Percentiles rank a stretch among this genome's conserved stretches.
Evolutionary conservation across 2,329 filamentous ascomycete species (phyloP).

Genomic region (Paecilomyces niveus): DNA sequence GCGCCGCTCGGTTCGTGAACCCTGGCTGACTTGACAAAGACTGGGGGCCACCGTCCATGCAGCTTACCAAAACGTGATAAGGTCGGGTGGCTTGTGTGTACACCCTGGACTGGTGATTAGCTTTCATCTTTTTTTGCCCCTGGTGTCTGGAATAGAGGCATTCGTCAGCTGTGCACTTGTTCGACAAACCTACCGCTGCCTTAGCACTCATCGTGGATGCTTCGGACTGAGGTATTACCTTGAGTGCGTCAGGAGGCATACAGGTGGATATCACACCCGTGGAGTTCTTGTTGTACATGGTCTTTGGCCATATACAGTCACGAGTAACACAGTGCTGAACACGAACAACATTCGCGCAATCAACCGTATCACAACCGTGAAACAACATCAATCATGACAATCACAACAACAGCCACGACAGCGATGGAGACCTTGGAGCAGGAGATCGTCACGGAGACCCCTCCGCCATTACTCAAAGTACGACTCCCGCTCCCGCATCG

Average conservation of each 20-base stretch:
- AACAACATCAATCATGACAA: neutral
- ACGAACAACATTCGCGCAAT: too few relatives aligned
- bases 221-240: neutral
- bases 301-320: neutral
- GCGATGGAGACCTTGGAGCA: neutral
- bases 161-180: neutral
- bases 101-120: neutral
- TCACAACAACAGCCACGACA: neutral
- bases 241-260: neutral
- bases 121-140: neutral
- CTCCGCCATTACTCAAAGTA: constrained; percentile 9
- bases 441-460: neutral
- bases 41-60: neutral
- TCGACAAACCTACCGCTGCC: neutral
- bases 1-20: neutral
- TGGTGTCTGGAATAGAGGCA: neutral
- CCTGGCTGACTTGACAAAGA: neutral
- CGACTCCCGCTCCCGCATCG: constrained; percentile 9
- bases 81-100: neutral
- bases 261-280: neutral
- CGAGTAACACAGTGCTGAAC: too few relatives aligned
- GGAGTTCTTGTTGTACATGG: neutral
- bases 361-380: too few relatives aligned
- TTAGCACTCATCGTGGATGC: neutral
- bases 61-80: neutral